A percentile compares a stretch with the other conserved stretches of the same genome.
Conservation (phyloP, 2,329 filamentous ascomycete genomes). For the Sclerotinia borealis region DNA sequence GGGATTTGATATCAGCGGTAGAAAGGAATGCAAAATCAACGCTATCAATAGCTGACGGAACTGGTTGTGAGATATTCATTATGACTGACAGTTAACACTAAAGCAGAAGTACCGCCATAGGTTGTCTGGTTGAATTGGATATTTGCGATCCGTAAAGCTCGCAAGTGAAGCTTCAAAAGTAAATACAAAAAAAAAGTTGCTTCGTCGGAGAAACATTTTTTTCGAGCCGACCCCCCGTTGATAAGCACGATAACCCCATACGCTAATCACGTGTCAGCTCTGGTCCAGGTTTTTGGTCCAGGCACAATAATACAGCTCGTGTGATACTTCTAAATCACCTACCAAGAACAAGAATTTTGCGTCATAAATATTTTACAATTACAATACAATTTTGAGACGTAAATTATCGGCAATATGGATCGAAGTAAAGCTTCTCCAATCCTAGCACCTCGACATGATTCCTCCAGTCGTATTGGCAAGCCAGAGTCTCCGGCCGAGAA, state of each 20-base stretch:
- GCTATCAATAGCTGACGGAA: conserved; percentile 74
- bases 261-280: neutral
- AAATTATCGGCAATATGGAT: conserved; percentile 40
- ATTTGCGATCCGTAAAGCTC: neutral
- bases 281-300: neutral
- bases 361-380: too few relatives aligned
- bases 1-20: conserved; percentile 72
- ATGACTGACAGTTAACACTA: conserved; percentile 20
- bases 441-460: conserved; percentile 52
- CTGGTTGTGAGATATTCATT: conserved; percentile 74
- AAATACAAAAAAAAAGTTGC: conserved; percentile 10
- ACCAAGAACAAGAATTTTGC: too few relatives aligned
- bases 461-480: conserved; percentile 49
- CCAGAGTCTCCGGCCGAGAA: conserved; percentile 55
- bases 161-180: conserved; percentile 4
- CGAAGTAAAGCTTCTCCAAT: conserved; percentile 43
- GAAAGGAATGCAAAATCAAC: conserved; percentile 88
- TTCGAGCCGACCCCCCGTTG: conserved; percentile 4
- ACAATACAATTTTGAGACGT: neutral
- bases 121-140: conserved; percentile 2
- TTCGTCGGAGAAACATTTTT: conserved; percentile 9
- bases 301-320: neutral
- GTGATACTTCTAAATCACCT: too few relatives aligned
- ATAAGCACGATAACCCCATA: conserved; percentile 1
- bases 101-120: conserved; percentile 13